These are phyloP conservation scores for Stevia rebaudiana DNA, from an alignment of 140 eudicot genomes.

Conservation along the genomic window DNA sequence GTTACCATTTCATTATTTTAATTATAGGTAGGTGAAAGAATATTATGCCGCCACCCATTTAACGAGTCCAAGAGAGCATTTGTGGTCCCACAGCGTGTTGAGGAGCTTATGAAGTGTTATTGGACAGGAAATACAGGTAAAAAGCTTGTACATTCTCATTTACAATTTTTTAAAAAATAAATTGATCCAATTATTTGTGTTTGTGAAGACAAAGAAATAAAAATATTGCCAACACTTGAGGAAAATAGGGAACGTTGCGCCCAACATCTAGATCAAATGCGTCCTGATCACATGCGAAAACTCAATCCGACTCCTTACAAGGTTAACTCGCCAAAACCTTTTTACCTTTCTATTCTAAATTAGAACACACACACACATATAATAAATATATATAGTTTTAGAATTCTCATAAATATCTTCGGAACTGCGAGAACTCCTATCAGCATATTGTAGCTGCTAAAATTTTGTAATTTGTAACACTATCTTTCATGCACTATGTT, in stretches of 20 bases:
- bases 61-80: slow-evolving; percentile 91
- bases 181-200: not conserved
- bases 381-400: not conserved
- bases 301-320: slow-evolving; percentile 96
- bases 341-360: not conserved
- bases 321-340: slow-evolving; percentile 13
- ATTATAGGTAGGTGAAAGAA: slow-evolving; percentile 70
- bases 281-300: slow-evolving; percentile 96
- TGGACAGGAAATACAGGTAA: slow-evolving; percentile 87
- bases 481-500: too few species aligned
- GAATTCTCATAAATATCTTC: not conserved
- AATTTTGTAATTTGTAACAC: not conserved
- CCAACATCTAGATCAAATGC: slow-evolving; percentile 74
- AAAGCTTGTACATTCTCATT: not conserved
- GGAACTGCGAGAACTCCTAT: not conserved
- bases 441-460: not conserved
- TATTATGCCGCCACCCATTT: slow-evolving; percentile 92
- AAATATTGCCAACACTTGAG: slow-evolving; percentile 58
- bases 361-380: not conserved
- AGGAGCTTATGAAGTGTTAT: slow-evolving; percentile 86
- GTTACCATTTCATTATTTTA: not conserved
- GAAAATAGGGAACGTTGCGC: slow-evolving; percentile 65
- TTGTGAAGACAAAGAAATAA: slow-evolving; percentile 57
- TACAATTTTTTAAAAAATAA: not conserved
- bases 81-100: slow-evolving; percentile 92